Base-by-base conservation (phyloP, 1,139 yeast genomes). In the Debaryomyces fabryi region DNA sequence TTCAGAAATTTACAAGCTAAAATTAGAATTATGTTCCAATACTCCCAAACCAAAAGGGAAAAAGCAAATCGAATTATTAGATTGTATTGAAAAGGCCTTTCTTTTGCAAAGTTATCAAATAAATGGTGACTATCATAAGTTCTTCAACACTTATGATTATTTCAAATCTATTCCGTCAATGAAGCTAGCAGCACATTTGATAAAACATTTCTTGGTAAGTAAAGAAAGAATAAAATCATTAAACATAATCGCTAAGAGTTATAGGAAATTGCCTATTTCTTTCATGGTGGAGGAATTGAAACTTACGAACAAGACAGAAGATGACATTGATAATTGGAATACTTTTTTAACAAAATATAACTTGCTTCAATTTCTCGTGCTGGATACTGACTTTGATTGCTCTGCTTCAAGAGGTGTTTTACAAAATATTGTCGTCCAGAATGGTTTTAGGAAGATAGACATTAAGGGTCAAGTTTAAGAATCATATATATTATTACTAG, bases 401-500 rank as follows among this genome's bases (percentile, higher is more conserved):
- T 59, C 72, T 21, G 70, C 74, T 39, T 79, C 88, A 0, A 72
- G 83, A 58, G 58, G 71, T 0, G 60, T 64, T 0, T 71, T 87
- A 10, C 74, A 74, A 44, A 68, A 51, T 6, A 58, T 71, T 7
- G 71, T 79, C 15, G 72, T 76, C 47, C 68, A 70, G 43, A 68
- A 76, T 20, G 74, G 71, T 25, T 79, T 79, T 55, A 79, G 74
- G 51, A 86, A 80, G 60, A 84, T 92, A n/a, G 97, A 92, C 63
- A 91, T 92, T 52, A 92, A 91, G 70, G 97, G 98, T 0, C 97
- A 92, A 65, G 77, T 86, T 32, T 46, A 29, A 42, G 12, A n/a
- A n/a, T 0, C 97, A 92, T 65, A 77, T 86, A 15, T 37, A 27
- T 27, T 37, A 27, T 27, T 27, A 20, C 20, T 9, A 36, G 20